phyloP scores from a whole-genome alignment of 768 basidiomycete species.

The Boletellus emodensis region DNA sequence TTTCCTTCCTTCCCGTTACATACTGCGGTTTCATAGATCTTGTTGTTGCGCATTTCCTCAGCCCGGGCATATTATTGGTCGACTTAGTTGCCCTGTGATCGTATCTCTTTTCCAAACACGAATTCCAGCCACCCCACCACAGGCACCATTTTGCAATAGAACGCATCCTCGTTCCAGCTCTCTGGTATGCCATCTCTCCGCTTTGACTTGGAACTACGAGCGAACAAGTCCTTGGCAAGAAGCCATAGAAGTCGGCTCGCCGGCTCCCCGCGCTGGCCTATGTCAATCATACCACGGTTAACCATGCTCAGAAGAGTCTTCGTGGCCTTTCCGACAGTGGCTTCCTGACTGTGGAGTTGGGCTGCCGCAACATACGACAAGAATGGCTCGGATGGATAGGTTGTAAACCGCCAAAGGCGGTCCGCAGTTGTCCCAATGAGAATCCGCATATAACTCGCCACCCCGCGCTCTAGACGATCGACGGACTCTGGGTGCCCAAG shows the following conservation, averaged over 20 bases:
- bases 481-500: not conserved
- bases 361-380: conserved; percentile 7
- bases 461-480: not conserved
- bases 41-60: too few relatives aligned
- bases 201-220: not conserved
- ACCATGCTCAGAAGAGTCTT: not conserved
- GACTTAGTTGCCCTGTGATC: too few relatives aligned
- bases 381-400: conserved; percentile 11
- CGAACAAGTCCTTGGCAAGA: not conserved
- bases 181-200: not conserved
- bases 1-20: too few relatives aligned
- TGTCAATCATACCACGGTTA: conserved; percentile 1
- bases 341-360: not conserved
- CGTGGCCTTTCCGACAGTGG: not conserved
- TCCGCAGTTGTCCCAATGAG: not conserved
- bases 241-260: not conserved
- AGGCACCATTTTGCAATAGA: conserved; percentile 11
- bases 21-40: too few relatives aligned
- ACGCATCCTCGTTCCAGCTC: conserved; percentile 3
- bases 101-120: conserved; percentile 1
- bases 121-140: conserved; percentile 11
- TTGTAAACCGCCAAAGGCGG: conserved; percentile 3
- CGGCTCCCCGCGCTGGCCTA: not conserved
- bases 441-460: conserved; percentile 4
- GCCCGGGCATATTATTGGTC: too few relatives aligned